Evolutionary conservation across 2,329 filamentous ascomycete species (phyloP).

Genomic region (Fusarium bulbicola): DNA sequence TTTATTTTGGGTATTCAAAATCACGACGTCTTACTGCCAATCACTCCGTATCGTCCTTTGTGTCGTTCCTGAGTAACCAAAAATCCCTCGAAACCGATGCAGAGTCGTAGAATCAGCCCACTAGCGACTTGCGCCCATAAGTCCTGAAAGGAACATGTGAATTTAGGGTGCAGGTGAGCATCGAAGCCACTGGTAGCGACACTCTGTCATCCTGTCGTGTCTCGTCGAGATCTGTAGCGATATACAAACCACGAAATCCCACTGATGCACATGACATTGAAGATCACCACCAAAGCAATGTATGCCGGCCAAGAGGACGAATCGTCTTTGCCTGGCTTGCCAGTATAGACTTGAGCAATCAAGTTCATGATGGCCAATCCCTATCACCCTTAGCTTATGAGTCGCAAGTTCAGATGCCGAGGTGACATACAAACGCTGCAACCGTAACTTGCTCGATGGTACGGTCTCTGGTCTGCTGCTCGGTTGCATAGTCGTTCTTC

Average conservation of each 20-base stretch:
- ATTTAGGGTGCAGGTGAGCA: no score
- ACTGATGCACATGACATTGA: rapidly evolving
- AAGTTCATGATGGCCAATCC: not conserved
- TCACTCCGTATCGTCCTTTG: rapidly evolving
- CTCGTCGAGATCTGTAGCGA: rapidly evolving
- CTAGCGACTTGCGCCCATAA: no score
- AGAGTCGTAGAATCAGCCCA: no score
- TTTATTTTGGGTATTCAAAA: not conserved
- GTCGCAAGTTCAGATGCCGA: rapidly evolving
- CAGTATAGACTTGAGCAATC: not conserved
- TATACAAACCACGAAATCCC: not conserved
- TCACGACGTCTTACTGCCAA: not conserved
- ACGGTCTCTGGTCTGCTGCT: not conserved
- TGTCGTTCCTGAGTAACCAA: rapidly evolving
- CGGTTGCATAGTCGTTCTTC: not conserved
- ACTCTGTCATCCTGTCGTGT: rapidly evolving
- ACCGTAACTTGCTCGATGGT: not conserved
- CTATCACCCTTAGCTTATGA: not conserved
- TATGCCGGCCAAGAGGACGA: rapidly evolving
- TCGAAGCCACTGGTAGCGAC: not conserved
- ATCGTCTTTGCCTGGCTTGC: not conserved
- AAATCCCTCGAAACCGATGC: no score
- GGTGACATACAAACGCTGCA: not conserved
- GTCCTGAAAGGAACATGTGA: no score
- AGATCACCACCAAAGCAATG: not conserved